These are phyloP conservation scores for Alternaria tenuissima DNA, from an alignment of 2,329 filamentous ascomycete genomes.

Conservation along the genomic window DNA sequence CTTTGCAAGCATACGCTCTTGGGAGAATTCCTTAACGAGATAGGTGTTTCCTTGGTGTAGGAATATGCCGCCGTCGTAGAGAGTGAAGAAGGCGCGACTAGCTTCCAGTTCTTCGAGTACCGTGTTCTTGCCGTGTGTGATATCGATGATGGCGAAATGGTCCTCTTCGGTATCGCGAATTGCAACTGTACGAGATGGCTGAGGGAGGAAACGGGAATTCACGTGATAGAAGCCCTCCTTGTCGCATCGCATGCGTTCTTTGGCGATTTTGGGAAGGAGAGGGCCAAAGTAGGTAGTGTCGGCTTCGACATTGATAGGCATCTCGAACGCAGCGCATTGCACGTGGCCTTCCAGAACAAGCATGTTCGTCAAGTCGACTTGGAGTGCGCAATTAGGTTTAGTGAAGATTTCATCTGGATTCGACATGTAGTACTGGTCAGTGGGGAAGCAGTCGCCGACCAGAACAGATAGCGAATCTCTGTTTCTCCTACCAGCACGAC, in stretches of 20 bases:
- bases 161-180: conserved; percentile 90
- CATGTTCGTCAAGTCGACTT: conserved; percentile 91
- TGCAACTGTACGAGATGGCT: conserved; percentile 81
- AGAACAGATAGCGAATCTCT: conserved; percentile 92
- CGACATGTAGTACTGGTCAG: conserved; percentile 96
- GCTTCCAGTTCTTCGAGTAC: conserved; percentile 97
- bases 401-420: conserved; percentile 95
- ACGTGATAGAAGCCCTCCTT: conserved; percentile 87
- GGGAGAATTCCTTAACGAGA: conserved; percentile 86
- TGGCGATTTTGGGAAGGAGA: conserved; percentile 74
- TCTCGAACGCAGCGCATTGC: conserved; percentile 93
- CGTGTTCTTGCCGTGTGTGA: conserved; percentile 79
- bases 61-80: conserved; percentile 97
- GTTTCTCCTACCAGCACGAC: conserved; percentile 88
- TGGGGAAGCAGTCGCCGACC: conserved; percentile 86
- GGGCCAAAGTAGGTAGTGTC: conserved; percentile 82
- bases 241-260: conserved; percentile 77
- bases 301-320: conserved; percentile 82
- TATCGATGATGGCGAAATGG: conserved; percentile 94
- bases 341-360: conserved; percentile 92
- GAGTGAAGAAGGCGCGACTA: conserved; percentile 90
- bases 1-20: conserved; percentile 81
- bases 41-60: conserved; percentile 95
- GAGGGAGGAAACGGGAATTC: conserved; percentile 84
- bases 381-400: conserved; percentile 85